Conservation (phyloP, 768 basidiomycete genomes). For the Amanita exitialis region DNA sequence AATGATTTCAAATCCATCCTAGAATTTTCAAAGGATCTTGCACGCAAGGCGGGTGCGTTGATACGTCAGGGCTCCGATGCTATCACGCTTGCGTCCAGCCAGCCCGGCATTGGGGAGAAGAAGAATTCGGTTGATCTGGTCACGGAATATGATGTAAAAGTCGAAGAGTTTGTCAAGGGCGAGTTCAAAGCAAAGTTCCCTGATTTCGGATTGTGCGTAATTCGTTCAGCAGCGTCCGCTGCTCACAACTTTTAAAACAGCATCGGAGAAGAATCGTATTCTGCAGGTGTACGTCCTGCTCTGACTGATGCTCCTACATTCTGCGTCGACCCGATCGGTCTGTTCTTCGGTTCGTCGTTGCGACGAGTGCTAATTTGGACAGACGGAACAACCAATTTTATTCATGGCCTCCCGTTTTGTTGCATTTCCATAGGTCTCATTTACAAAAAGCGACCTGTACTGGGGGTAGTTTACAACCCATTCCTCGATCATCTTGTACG, state of each 20-base stretch:
- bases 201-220: constrained; percentile 69
- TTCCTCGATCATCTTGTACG: constrained; percentile 76
- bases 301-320: constrained; percentile 88
- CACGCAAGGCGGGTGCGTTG: constrained; percentile 62
- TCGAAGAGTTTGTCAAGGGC: constrained; percentile 75
- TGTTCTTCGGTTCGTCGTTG: constrained; percentile 8
- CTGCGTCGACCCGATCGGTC: constrained; percentile 93
- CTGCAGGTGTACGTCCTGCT: constrained; percentile 56
- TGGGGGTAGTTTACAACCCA: constrained; percentile 92
- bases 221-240: not conserved
- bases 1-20: constrained; percentile 51
- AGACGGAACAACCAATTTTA: constrained; percentile 88
- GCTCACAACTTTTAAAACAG: constrained; percentile 24
- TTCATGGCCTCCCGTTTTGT: constrained; percentile 78
- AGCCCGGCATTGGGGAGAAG: constrained; percentile 65
- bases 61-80: constrained; percentile 72
- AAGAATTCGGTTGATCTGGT: constrained; percentile 93
- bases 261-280: constrained; percentile 92
- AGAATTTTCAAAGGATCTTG: constrained; percentile 59
- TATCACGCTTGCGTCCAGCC: constrained; percentile 42
- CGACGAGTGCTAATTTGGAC: not conserved
- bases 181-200: constrained; percentile 63
- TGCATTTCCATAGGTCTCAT: constrained; percentile 91
- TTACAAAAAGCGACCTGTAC: constrained; percentile 67
- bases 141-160: constrained; percentile 88